Evolutionary conservation across 768 basidiomycete species (phyloP), one percentile per base, ranked within the genome.

Genomic region (Clavulina sp.): DNA sequence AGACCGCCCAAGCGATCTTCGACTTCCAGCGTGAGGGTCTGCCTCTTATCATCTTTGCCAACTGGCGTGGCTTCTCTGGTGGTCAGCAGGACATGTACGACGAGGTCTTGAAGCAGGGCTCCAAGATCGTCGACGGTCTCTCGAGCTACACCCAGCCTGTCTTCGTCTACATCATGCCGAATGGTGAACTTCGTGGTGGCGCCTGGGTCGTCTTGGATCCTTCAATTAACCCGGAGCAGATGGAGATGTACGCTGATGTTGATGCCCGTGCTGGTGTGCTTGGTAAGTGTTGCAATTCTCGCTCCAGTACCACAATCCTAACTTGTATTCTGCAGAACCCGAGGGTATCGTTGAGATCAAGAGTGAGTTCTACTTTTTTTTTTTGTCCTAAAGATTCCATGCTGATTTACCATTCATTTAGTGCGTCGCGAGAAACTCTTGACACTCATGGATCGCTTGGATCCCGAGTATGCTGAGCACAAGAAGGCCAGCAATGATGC

Each of bases 61-160:
- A 99, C 72, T 97, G 95, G 91, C 85, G 95, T 71, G 95, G 95
- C 24, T 99, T 99, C 80, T 99, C 95, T 21, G 95, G 95, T 56
- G 95, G 95, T 57, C 92, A 96, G 66, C 92, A 95, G 66, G 92
- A 96, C 66, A 96, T 96, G 91, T 93, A 89, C 61, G 91, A 96
- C 66, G 92, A 93, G 64, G 77, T 96, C 52, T 72, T 96, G 61
- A 96, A 96, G 68, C 88, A 96, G 64, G 92, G 92, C 38, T 84
- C 92, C 18, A 96, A 93, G 66, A 99, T 99, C 57, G 95, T 99
- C 65, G 95, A 99, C 63, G 95, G 95, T 43, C 75, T 99, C 36
- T 92, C 89, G 50, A 81, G 77, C 63, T 99, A 95, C 74, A 96
- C 88, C 66, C 87, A 93, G 60, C 95, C 95, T 19, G 84, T 96